Conservation (phyloP, 176 grass and related monocot species). For the Thinopyrum elongatum region DNA sequence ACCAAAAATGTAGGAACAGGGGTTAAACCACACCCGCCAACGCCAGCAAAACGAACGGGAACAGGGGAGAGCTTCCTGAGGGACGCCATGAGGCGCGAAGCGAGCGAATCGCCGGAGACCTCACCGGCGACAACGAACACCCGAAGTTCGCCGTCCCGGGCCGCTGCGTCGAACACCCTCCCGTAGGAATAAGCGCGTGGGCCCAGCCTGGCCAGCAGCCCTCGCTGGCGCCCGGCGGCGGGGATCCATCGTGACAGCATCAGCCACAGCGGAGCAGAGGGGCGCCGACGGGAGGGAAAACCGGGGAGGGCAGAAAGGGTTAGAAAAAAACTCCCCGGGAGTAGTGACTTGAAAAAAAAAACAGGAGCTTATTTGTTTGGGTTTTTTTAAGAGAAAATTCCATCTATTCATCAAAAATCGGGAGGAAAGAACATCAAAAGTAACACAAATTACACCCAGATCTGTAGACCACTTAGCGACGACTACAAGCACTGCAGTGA, state of each 20-base stretch:
- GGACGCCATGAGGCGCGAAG: constrained; percentile 79
- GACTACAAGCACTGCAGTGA: too few relatives aligned
- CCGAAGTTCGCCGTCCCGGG: constrained; percentile 76
- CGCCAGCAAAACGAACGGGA: constrained; percentile 71
- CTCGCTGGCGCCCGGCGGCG: not conserved
- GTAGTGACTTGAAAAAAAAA: too few relatives aligned
- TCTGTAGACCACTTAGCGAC: too few relatives aligned
- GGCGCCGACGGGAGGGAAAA: constrained; percentile 9
- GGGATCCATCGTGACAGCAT: constrained; percentile 36
- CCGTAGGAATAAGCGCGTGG: constrained; percentile 19
- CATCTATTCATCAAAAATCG: too few relatives aligned
- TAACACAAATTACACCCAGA: too few relatives aligned
- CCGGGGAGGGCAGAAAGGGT: not conserved
- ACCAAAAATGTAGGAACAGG: not conserved
- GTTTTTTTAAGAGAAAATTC: too few relatives aligned
- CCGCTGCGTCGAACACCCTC: constrained; percentile 59
- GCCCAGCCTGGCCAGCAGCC: not conserved
- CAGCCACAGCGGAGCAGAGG: not conserved
- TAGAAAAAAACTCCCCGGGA: too few relatives aligned
- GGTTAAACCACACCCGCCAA: constrained; percentile 63
- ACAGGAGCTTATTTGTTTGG: too few relatives aligned
- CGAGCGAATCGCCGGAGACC: constrained; percentile 89
- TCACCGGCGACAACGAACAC: constrained; percentile 92
- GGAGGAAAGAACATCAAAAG: too few relatives aligned
- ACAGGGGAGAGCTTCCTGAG: constrained; percentile 70